These are phyloP conservation scores for Malus asiatica DNA, from an alignment of 306 rosid species.

Conservation along the genomic window DNA sequence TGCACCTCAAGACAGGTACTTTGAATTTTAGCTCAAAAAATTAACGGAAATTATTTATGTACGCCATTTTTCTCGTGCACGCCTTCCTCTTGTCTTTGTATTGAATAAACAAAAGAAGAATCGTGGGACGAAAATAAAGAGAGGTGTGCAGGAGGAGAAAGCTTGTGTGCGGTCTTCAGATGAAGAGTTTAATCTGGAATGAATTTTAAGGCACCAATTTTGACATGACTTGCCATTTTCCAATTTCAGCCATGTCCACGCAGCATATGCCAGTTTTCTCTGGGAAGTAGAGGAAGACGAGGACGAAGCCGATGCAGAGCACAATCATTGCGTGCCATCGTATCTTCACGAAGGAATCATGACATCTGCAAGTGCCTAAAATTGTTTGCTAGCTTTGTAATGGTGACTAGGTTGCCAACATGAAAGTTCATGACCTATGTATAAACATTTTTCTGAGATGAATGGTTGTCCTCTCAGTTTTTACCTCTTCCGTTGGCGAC, in stretches of 20 bases:
- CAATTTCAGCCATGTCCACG: conserved; percentile 72
- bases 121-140: too few relatives aligned
- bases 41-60: too few relatives aligned
- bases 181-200: too few relatives aligned
- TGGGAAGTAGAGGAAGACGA: conserved; percentile 71
- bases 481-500: not conserved
- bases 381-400: not conserved
- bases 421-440: not conserved
- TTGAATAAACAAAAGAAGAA: too few relatives aligned
- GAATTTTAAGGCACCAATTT: not conserved
- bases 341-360: conserved; percentile 26
- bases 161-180: too few relatives aligned
- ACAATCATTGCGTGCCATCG: conserved; percentile 14
- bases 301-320: not conserved
- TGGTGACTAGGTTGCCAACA: not conserved
- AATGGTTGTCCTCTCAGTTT: not conserved
- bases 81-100: too few relatives aligned
- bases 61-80: not conserved
- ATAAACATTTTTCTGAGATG: not conserved
- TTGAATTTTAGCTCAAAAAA: not conserved
- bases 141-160: too few relatives aligned
- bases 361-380: conserved; percentile 45
- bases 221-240: conserved; percentile 7
- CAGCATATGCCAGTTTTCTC: conserved; percentile 79
- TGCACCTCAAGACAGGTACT: conserved; percentile 74